Base-by-base conservation (phyloP, 2,329 filamentous ascomycete species). In the Metarhizium rileyi region DNA sequence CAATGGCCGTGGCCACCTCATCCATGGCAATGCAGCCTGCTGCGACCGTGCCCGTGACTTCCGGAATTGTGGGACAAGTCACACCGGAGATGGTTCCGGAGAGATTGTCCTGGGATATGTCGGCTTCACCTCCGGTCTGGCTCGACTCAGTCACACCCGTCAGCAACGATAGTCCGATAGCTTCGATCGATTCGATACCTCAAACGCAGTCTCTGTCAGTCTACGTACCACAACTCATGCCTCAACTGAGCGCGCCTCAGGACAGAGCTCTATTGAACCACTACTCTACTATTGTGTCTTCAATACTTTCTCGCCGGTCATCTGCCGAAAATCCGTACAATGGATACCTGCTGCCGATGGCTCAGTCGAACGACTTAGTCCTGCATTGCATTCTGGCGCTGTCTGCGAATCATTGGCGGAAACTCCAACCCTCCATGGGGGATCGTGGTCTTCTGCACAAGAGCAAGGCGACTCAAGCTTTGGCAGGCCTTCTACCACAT, bases 381-480 rank as follows among this genome's bases (percentile, higher is more conserved):
- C 56, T 66, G 27, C 62, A 66, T 40, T 66, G 62, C 42, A 54
- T 66, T 18, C 56, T 66, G 16, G 62, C 62, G 5, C 50, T 66
- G 14, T 63, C 62, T 9, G 64, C 62, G 4, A 66, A 63, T 27
- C 64, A 66, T 49, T 66, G 64, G 64, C 58, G 63, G 30, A 64
- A 61, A 51, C 53, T 64, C 45, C 63, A 65, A 42, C 64, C 63
- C 2, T 49, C 53, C 14, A 50, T 66, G 50, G 57, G 56, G 9
- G 58, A 61, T 36, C 58, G 62, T 26, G 63, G 62, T 8, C 50
- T 66, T 3, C 38, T 60, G 25, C 62, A 65, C 49, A 61, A 66
- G 50, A 60, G 60, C 52, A 58, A 63, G 46, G 64, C 63, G 3
- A 63, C 62, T 1, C 58, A 63, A 44, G 52, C 61, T 3, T 53